Evolutionary conservation across 164 flowering plant genomes (phyloP), one percentile per base, ranked within the genome.

Genomic region (Hamamelis virginiana): DNA sequence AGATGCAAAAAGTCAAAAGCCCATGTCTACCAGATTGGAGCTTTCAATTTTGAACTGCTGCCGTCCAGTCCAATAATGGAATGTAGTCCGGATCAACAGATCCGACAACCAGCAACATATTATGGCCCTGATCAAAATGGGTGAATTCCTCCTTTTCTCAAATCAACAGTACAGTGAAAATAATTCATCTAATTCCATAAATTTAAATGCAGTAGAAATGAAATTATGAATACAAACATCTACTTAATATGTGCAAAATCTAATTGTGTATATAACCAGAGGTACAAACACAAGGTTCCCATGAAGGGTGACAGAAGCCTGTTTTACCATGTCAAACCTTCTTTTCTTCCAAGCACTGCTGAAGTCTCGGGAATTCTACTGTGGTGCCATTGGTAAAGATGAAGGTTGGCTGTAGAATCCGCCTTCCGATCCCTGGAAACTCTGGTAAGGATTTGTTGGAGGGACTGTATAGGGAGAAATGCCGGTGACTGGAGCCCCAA

Each of bases 361-460:
- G 15, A 51, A 28, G 19, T 57, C 23, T n/a, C 5, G 27, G 56
- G 13, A 23, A 59, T 28, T 53, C 78, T 85, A 89, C 74, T 84
- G 90, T 52, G 96, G 91, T 25, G 89, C 87, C 73, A 79, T 79
- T 12, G 94, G 87, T 70, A 91, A 72, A 44, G 94, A 70, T 21
- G 96, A 78, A 10, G 84, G 82, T 60, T 86, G 92, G 76, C 71
- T 73, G 51, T 87, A 87, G 68, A 84, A 85, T 28, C 77, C 81
- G 52, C 91, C 86, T 46, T 91, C 98, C 6, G 89, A 51, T 50
- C 77, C 84, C 68, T 84, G 88, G 69, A 77, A 88, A 66, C 56
- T 77, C 65, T 85, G 94, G 58, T 84, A 92, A 19, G 86, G 69
- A 80, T 80, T 86, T 23, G 77, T 38, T 2, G 79, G 76, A 60